Evolutionary conservation across 768 basidiomycete species (phyloP).

Genomic region (Candolleomyces aberdarensis): DNA sequence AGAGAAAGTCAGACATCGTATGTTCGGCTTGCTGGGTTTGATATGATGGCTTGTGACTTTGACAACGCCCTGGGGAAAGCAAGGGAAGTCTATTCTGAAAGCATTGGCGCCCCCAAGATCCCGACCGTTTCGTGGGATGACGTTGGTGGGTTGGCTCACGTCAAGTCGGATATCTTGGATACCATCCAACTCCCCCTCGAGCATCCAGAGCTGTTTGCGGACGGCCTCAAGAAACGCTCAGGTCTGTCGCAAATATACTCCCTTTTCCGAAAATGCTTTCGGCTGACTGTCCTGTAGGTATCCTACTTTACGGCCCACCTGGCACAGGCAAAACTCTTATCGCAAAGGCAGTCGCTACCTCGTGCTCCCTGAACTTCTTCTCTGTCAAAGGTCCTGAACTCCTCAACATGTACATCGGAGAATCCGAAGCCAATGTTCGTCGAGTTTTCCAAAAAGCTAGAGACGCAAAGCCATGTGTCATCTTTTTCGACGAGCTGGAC

Average conservation of each 20-base stretch:
- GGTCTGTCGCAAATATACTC: constrained; percentile 40
- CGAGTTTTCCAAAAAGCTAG: constrained; percentile 87
- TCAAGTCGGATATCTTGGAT: constrained; percentile 92
- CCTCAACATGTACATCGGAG: constrained; percentile 98
- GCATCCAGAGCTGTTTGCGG: constrained; percentile 84
- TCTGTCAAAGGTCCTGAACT: constrained; percentile 97
- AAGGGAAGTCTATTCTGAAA: constrained; percentile 79
- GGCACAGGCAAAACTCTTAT: constrained; percentile 95
- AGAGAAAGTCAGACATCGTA: constrained; percentile 22
- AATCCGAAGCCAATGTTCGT: constrained; percentile 96
- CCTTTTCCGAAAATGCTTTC: background rate
- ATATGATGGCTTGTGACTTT: constrained; percentile 62
- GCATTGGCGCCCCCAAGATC: constrained; percentile 96
- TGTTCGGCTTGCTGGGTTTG: constrained; percentile 36
- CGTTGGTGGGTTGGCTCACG: constrained; percentile 84
- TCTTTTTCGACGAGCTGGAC: constrained; percentile 97
- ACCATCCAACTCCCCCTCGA: constrained; percentile 92
- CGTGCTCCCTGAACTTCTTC: constrained; percentile 93
- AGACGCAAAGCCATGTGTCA: constrained; percentile 91
- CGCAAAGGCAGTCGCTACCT: constrained; percentile 95
- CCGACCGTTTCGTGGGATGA: constrained; percentile 97
- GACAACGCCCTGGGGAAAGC: constrained; percentile 67
- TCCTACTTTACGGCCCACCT: constrained; percentile 91
- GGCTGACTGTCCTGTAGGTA: constrained; percentile 44
- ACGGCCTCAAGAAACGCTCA: constrained; percentile 93